These are phyloP conservation scores for Populus pruinosa DNA, from an alignment of 345 rosid species.

Conservation along the genomic window DNA sequence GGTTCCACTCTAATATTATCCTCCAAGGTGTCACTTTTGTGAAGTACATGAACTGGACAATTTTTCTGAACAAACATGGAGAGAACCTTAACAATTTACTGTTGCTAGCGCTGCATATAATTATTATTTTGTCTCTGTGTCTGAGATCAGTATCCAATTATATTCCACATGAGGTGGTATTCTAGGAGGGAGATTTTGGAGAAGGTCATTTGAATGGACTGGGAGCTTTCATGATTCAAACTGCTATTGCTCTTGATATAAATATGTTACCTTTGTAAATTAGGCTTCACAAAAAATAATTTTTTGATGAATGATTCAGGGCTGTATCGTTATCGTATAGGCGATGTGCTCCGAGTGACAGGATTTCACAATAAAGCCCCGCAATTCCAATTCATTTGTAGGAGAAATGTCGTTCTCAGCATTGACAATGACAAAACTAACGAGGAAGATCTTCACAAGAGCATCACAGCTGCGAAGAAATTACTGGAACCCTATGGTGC, in stretches of 20 bases:
- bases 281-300: no score
- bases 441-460: slow-evolving; percentile 59
- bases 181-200: no score
- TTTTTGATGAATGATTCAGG: slow-evolving; percentile 32
- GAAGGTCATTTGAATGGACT: no score
- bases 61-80: no score
- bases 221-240: no score
- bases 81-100: no score
- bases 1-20: neutral
- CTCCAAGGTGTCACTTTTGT: neutral
- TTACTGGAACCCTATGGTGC: slow-evolving; percentile 45
- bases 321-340: slow-evolving; percentile 51
- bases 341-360: slow-evolving; percentile 59
- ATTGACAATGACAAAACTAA: slow-evolving; percentile 66
- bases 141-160: no score
- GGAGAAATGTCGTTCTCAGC: slow-evolving; percentile 62
- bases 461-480: slow-evolving; percentile 46
- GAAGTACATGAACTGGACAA: neutral
- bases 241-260: no score
- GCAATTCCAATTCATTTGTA: slow-evolving; percentile 62
- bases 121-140: no score
- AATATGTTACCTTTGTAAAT: neutral
- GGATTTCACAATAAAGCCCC: slow-evolving; percentile 63
- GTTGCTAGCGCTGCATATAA: no score
- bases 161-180: no score